Percentiles rank a stretch among this genome's conserved stretches.
phyloP scores from a whole-genome alignment of 768 basidiomycete species.

The Rubroboletus pulcherrimus region DNA sequence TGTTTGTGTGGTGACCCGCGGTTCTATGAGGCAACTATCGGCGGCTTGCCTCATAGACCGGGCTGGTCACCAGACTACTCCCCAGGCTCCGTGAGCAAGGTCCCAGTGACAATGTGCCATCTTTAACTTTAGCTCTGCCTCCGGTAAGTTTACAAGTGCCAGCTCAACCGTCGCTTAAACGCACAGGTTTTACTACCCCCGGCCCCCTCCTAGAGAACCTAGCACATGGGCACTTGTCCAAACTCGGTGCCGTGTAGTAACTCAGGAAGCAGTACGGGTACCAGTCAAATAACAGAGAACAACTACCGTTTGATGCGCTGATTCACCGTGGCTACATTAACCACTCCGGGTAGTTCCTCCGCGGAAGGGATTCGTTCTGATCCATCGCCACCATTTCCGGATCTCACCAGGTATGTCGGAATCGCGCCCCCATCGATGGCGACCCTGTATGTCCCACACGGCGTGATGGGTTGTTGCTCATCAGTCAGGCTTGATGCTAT shows the following conservation, averaged over 20 bases:
- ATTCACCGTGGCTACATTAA: not conserved
- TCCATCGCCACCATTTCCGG: slow-evolving; percentile 2
- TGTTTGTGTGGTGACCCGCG: no score
- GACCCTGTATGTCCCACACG: not conserved
- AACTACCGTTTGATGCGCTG: no score
- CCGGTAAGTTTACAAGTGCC: not conserved
- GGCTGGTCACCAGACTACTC: no score
- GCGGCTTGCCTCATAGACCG: no score
- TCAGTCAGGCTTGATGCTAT: not conserved
- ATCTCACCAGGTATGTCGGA: not conserved
- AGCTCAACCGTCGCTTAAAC: not conserved
- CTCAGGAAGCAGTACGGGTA: not conserved
- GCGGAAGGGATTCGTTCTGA: not conserved
- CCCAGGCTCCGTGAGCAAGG: no score
- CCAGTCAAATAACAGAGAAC: not conserved
- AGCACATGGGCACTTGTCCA: not conserved
- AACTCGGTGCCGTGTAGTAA: not conserved
- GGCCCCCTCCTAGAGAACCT: not conserved
- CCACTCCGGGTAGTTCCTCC: not conserved
- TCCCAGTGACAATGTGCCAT: no score
- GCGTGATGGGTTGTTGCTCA: not conserved
- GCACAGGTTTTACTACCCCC: not conserved
- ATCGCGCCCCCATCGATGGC: not conserved
- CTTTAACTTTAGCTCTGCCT: not conserved
- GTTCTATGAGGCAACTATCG: no score